Percentiles rank a stretch among this genome's conserved stretches.
Evolutionary conservation across 208 protist genomes (phyloP).

Genomic region (Herpetomonas tarakana): DNA sequence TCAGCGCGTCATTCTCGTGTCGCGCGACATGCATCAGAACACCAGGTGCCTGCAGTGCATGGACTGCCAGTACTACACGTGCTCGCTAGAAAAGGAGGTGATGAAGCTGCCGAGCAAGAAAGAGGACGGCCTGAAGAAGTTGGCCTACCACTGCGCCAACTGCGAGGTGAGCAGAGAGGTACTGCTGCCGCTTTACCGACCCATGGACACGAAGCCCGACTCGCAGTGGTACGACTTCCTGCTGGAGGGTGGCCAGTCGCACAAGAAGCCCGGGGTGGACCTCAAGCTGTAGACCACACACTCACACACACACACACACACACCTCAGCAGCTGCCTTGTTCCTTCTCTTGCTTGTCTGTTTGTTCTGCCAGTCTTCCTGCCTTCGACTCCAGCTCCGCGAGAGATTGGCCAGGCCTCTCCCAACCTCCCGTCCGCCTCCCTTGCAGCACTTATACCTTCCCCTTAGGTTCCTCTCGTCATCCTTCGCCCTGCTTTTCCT

Average conservation of each 20-base stretch:
- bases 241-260: conserved; percentile 51
- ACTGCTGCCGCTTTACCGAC: conserved; percentile 70
- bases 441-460: too few species aligned
- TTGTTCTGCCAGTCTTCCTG: too few species aligned
- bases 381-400: too few species aligned
- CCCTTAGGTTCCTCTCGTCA: too few species aligned
- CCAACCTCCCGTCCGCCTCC: too few species aligned
- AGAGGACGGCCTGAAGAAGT: conserved; percentile 76
- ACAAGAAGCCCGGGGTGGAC: conserved; percentile 44
- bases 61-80: conserved; percentile 88
- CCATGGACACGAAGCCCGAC: conserved; percentile 62
- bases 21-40: conserved; percentile 82
- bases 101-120: conserved; percentile 75
- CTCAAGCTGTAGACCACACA: conserved; percentile 36
- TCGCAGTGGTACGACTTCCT: conserved; percentile 82
- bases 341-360: too few species aligned
- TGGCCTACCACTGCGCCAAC: conserved; percentile 79
- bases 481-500: too few species aligned
- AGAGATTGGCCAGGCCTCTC: too few species aligned
- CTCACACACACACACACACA: neutral
- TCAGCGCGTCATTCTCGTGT: conserved; percentile 56
- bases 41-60: conserved; percentile 78
- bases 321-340: neutral
- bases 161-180: conserved; percentile 73
- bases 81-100: conserved; percentile 64